Base-by-base conservation (phyloP, 2,329 filamentous ascomycete genomes). In the Teratosphaeriaceae sp. region DNA sequence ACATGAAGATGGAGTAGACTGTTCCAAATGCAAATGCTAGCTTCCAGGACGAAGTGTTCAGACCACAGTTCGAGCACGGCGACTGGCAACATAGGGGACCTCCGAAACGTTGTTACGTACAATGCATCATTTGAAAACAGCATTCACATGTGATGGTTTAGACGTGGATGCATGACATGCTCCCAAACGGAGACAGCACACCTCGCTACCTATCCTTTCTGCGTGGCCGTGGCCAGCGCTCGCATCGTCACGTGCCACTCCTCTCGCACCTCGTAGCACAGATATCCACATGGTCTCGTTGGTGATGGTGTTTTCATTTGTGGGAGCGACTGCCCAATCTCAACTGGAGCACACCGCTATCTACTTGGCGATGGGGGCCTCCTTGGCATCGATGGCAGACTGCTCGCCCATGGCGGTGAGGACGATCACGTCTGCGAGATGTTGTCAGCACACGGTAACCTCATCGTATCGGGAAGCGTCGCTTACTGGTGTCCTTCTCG, bases 351-450 rank as follows among this genome's bases (percentile, higher is more conserved):
- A n/a, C n/a, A n/a, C n/a, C n/a, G n/a, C n/a, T n/a, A n/a, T n/a
- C n/a, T n/a, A n/a, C n/a, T n/a, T n/a, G n/a, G n/a, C n/a, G n/a
- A n/a, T 70, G 69, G 85, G 82, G 69, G 86, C 87, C 75, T 96
- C 89, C 82, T 97, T 97, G 73, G 82, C 85, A 67, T 96, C 89
- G 67, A 96, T 84, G 64, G 83, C 85, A 61, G 78, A 73, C 79
- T 97, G 86, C 75, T 98, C 90, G 66, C 86, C 86, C 92, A 98
- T 98, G 67, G 92, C 82, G 62, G 87, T 86, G 66, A 94, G 85
- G 68, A 98, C 81, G 61, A 90, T 84, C 62, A 97, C 84, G 72
- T 88, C 88, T 95, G 52, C 19, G 44, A 12, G 12, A 23, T 34
- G 24, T n/a, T 11, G 16, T 27, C 29, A 37, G 29, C 29, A 34